Evolutionary conservation across 1,284 basidiomycete genomes (phyloP), one percentile per base, ranked within the genome.

Genomic region (Marasmius sp.): DNA sequence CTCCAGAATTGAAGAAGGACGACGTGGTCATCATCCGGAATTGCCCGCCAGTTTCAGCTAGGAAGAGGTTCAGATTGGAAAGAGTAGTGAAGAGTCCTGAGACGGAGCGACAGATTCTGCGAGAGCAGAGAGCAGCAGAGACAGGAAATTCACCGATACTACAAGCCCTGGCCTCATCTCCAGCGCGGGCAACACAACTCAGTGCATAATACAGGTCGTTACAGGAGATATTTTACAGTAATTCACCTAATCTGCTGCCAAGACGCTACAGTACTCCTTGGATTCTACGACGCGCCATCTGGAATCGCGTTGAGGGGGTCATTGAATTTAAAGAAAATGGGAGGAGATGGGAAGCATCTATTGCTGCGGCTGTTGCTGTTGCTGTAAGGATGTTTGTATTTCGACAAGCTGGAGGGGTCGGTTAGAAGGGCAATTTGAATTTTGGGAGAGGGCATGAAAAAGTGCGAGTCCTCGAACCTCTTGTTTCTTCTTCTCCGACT

Each of bases 21-120:
- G 91, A 93, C 74, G 74, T 82, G 37, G 89, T 93, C 50, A 73
- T 85, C 61, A 93, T 93, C 72, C 88, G 86, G 60, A 90, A 92
- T 68, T 93, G 91, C 71, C 87, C 87, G 50, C 91, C 89, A 10
- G 75, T 91, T 67, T 93, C 92, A 27, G 88, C 87, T 20, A 79
- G 83, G 65, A 93, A 93, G 74, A 81, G 87, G 37, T 93, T 92
- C 78, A 82, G 74, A 59, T 76, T 93, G 45, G 86, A 91, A 70
- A 81, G 76, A 61, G 74, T 93, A 41, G 70, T 92, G 51, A 81
- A 77, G 67, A 91, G 88, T 67, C 89, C 90, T 10, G 85, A 86
- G 69, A 78, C 77, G 18, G 85, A 86, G 71, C 85, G 83, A 58
- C 82, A 86, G 57, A 62, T 75, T 41, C 67, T 68, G 4, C 73